Conservation (phyloP, 2,329 filamentous ascomycete genomes). For the Trematosphaeria pertusa region DNA sequence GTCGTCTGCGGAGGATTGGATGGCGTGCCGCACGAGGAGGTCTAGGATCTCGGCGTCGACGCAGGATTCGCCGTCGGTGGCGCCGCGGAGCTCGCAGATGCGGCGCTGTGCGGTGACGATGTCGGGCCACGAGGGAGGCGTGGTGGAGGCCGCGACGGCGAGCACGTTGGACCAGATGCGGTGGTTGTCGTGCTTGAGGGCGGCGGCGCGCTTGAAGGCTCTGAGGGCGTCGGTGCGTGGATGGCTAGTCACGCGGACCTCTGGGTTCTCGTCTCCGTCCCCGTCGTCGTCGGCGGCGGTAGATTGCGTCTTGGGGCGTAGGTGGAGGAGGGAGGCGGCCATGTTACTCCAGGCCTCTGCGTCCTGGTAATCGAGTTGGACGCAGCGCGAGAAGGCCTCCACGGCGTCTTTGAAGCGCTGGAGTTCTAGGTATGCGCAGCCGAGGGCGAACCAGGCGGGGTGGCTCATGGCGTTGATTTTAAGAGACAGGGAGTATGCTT, state of each 20-base stretch:
- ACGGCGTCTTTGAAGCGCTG: conserved; percentile 79
- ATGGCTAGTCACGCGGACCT: conserved; percentile 32
- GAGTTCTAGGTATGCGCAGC: conserved; percentile 84
- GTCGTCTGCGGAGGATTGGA: conserved; percentile 51
- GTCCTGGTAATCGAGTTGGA: conserved; percentile 85
- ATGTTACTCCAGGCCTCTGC: conserved; percentile 96
- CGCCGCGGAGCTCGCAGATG: conserved; percentile 75
- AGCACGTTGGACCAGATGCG: conserved; percentile 98
- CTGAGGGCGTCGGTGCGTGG: conserved; percentile 76
- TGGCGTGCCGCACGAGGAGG: conserved; percentile 74
- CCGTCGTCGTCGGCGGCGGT: conserved; percentile 43
- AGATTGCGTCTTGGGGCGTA: conserved; percentile 59
- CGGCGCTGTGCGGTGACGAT: conserved; percentile 77
- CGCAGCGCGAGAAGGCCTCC: conserved; percentile 81
- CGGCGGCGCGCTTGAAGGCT: conserved; percentile 86
- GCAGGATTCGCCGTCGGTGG: conserved; percentile 73
- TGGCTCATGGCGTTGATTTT: conserved; percentile 81
- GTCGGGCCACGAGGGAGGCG: conserved; percentile 76
- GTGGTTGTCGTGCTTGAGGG: conserved; percentile 83
- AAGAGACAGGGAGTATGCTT: conserved; percentile 80
- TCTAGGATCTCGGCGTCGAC: conserved; percentile 77
- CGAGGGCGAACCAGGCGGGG: conserved; percentile 86
- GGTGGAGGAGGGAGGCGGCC: conserved; percentile 78
- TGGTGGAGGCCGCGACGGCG: conserved; percentile 79
- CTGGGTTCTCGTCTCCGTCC: conserved; percentile 42